Conservation (phyloP, 2,329 filamentous ascomycete species). For the Neocatenulostroma microsporum region DNA sequence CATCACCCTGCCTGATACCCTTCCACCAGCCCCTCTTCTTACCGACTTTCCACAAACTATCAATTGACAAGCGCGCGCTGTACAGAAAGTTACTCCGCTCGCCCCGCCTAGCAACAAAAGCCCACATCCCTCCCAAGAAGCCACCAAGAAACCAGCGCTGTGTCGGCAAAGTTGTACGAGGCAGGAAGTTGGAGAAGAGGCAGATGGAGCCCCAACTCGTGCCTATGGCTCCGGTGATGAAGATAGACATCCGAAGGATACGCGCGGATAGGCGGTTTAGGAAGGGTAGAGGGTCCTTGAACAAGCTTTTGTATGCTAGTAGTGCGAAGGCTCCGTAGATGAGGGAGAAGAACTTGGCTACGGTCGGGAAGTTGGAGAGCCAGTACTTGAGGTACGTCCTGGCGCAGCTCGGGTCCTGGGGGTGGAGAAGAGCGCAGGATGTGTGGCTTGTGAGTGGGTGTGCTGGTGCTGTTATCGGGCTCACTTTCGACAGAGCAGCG, state of each 20-base stretch:
- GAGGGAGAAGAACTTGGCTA: constrained; percentile 69
- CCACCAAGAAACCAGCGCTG: constrained; percentile 88
- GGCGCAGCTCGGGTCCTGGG: constrained; percentile 76
- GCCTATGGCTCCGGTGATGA: constrained; percentile 74
- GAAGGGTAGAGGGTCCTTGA: constrained; percentile 60
- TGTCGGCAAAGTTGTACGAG: constrained; percentile 64
- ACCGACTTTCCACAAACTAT: constrained; percentile 85
- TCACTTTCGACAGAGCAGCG: constrained; percentile 55
- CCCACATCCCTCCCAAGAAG: constrained; percentile 77
- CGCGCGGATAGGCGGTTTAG: constrained; percentile 58
- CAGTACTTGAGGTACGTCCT: constrained; percentile 84
- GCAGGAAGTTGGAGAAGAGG: constrained; percentile 74
- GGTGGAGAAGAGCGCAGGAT: constrained; percentile 84
- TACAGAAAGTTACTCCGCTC: constrained; percentile 69
- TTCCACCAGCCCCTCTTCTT: constrained; percentile 84
- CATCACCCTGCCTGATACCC: constrained; percentile 72
- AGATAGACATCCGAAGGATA: constrained; percentile 67
- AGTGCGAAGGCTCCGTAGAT: constrained; percentile 66
- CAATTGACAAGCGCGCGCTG: constrained; percentile 66
- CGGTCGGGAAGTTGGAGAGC: constrained; percentile 69
- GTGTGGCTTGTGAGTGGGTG: constrained; percentile 80
- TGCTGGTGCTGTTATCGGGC: constrained; percentile 71
- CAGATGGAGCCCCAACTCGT: constrained; percentile 85
- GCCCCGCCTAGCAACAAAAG: constrained; percentile 61
- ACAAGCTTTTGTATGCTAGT: constrained; percentile 58